Base-by-base conservation (phyloP, 768 basidiomycete species). In the Leucogyrophana mollusca region DNA sequence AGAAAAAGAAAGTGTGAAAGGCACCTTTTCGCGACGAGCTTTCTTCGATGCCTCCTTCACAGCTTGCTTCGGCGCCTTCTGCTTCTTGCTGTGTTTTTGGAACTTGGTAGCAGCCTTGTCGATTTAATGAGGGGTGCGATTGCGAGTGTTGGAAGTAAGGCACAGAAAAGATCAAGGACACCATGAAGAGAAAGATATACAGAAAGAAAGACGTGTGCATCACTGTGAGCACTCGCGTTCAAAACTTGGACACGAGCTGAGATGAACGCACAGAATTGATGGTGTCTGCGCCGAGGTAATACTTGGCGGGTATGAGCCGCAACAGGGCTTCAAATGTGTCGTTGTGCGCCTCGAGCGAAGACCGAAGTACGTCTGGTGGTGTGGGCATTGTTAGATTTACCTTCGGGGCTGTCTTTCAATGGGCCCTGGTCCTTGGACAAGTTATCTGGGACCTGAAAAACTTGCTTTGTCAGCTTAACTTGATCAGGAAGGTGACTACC, bases 21-120 rank as follows among this genome's bases (percentile, higher is more conserved):
- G 18, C 45, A 90, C 94, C 79, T 94, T 94, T 45, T 89, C 88
- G 34, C 83, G 78, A 62, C 87, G 90, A 0, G 91, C 91, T 57
- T 91, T 93, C 67, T 87, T 91, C 9, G 88, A 82, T 1, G 85
- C 88, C 64, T 94, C 91, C 61, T 95, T 93, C 27, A 90, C 74
- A 34, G 84, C 85, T 58, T 94, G 92, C 59, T 90, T 93, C 2
- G 86, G 79, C 18, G 85, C 79, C 53, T 87, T 86, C 69, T 78
- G 76, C 54, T 91, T 89, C 69, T 91, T 94, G 68, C 83, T 93
- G 65, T 93, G 85, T 64, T 91, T 91, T 54, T 88, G 86, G 60
- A 83, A 91, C 64, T 84, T 91, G 18, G 79, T 82, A 4, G 78
- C 71, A 36, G 70, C 66, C 81, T 81, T 30, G 6, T 30, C 27